Evolutionary conservation across 148 eudicot species (phyloP), one percentile per base, ranked within the genome.

Genomic region (Vaccinium myrtillus): DNA sequence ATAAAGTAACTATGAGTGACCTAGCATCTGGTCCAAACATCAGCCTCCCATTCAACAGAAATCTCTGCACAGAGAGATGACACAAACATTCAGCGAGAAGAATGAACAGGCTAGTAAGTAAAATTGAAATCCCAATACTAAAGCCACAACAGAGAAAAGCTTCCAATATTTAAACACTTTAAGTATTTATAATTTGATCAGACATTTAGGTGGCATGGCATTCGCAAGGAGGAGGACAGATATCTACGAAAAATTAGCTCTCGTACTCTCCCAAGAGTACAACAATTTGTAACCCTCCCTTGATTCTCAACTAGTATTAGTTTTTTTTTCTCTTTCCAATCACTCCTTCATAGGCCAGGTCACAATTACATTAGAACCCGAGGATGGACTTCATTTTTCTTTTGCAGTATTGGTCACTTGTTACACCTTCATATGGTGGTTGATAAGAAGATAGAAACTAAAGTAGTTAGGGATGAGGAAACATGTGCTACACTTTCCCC

Each of bases 21-120:
- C 90, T 89, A 85, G 93, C 96, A 89, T 93, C 96, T 18, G 94
- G 96, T 70, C 96, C 96, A 88, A 93, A 93, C 81, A 93, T 87
- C 77, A 93, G 85, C 89, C 96, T 92, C 85, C 96, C 96, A 51
- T 39, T 63, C 78, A 89, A 90, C 51, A 92, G 36, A 88, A 93
- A 93, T 85, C 84, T 88, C 96, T 93, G 92, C 89, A 85, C 9
- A 83, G 19, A n/a, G 79, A 19, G 78, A 21, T 25, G 54, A 77
- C 8, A 76, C 11, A 76, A 59, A 80, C 5, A 14, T n/a, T 67
- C 83, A 83, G 23, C 15, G 13, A 36, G 67, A 11, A 14, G 76
- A 69, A 69, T 65, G 18, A 8, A 81, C 5, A 63, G 13, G 32
- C 18, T 6, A 49, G 23, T 39, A 3, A 59, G 36, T 79, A 79